These are phyloP conservation scores for Penicillium expansum DNA, from an alignment of 2,329 filamentous ascomycete genomes.

Conservation along the genomic window DNA sequence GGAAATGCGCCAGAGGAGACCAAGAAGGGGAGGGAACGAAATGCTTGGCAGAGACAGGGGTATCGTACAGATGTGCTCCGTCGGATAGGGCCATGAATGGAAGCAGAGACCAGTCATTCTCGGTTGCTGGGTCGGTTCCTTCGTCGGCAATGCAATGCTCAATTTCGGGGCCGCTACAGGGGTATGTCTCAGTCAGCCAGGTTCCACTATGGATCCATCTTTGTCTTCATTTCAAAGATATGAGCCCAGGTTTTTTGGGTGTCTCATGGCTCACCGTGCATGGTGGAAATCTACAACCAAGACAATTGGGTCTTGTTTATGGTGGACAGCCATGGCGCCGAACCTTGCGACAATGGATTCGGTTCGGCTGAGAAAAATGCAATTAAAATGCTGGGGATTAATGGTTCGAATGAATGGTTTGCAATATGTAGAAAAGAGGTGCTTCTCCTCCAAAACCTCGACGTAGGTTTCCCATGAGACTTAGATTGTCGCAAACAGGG, in stretches of 20 bases:
- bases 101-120: slow-evolving; percentile 86
- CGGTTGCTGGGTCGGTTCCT: slow-evolving; percentile 71
- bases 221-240: neutral
- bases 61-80: slow-evolving; percentile 80
- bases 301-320: slow-evolving; percentile 65
- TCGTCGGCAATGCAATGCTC: slow-evolving; percentile 86
- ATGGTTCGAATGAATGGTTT: slow-evolving; percentile 1
- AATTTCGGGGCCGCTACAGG: slow-evolving; percentile 77
- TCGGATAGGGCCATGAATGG: slow-evolving; percentile 97
- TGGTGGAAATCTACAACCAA: slow-evolving; percentile 83
- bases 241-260: neutral
- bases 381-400: neutral
- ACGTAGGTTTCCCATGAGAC: slow-evolving; percentile 9
- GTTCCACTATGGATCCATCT: neutral
- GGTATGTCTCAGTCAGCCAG: slow-evolving; percentile 1
- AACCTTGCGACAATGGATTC: slow-evolving; percentile 8
- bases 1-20: neutral
- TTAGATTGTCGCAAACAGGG: slow-evolving; percentile 16
- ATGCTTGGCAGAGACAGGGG: neutral
- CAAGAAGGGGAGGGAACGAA: neutral
- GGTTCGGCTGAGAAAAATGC: neutral
- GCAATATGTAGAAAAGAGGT: slow-evolving; percentile 2
- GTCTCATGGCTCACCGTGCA: slow-evolving; percentile 50
- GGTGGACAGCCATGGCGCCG: slow-evolving; percentile 30
- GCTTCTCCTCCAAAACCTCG: slow-evolving; percentile 12